Conservation (phyloP, 345 rosid genomes). For the Populus simonii region DNA sequence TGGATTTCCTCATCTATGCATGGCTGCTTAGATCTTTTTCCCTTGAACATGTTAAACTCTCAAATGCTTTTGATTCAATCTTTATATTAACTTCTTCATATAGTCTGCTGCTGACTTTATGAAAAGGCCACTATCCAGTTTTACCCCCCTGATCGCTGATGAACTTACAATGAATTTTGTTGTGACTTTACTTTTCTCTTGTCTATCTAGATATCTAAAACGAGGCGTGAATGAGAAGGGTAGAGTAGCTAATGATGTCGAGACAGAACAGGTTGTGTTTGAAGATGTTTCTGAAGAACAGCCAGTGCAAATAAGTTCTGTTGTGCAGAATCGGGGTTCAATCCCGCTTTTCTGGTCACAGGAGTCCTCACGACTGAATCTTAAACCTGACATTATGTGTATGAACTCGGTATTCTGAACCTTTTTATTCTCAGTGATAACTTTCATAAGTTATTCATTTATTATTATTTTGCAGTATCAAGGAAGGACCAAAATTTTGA, state of each 20-base stretch:
- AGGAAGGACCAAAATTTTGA: conserved; percentile 65
- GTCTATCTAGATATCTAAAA: conserved; percentile 59
- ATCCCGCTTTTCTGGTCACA: conserved; percentile 99
- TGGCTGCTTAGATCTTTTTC: neutral
- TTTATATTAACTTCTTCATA: neutral
- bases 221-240: conserved; percentile 97
- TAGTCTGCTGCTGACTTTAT: neutral
- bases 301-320: conserved; percentile 75
- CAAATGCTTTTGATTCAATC: neutral
- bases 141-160: neutral
- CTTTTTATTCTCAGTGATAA: neutral
- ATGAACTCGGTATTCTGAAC: conserved; percentile 26
- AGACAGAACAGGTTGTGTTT: conserved; percentile 87
- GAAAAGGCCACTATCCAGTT: neutral
- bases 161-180: conserved; percentile 9
- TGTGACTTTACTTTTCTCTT: conserved; percentile 20
- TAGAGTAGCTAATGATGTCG: conserved; percentile 98
- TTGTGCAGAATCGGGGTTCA: conserved; percentile 90
- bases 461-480: conserved; percentile 54
- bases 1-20: neutral
- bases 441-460: conserved; percentile 11
- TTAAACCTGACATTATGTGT: conserved; percentile 88
- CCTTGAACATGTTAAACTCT: neutral
- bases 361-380: conserved; percentile 82
- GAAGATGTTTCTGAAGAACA: conserved; percentile 70